These are phyloP conservation scores for Wickerhamiella nectarea DNA, from an alignment of 805 yeast species.

Conservation along the genomic window DNA sequence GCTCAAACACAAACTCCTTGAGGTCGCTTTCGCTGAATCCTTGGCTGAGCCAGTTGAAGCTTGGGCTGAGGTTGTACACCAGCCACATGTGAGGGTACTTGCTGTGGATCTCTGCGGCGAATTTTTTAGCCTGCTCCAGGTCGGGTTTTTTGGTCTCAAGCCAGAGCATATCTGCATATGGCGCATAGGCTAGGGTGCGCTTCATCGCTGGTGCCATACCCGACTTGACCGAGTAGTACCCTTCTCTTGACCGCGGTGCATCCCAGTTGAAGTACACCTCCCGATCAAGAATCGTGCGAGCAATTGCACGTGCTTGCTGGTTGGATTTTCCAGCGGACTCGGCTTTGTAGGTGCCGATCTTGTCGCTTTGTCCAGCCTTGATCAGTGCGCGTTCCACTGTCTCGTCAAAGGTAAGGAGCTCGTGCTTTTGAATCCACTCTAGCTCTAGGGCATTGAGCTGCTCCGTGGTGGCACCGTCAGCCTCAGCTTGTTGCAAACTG, in stretches of 20 bases:
- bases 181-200: slow-evolving; percentile 41
- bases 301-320: slow-evolving; percentile 21
- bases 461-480: slow-evolving; percentile 26
- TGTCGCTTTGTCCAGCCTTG: slow-evolving; percentile 22
- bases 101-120: slow-evolving; percentile 35
- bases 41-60: slow-evolving; percentile 46
- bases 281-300: slow-evolving; percentile 22
- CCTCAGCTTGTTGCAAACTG: slow-evolving; percentile 32
- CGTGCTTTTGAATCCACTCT: slow-evolving; percentile 34
- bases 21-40: slow-evolving; percentile 38
- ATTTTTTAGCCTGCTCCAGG: slow-evolving; percentile 34
- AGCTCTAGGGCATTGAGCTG: slow-evolving; percentile 31
- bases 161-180: slow-evolving; percentile 49
- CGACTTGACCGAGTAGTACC: slow-evolving; percentile 37
- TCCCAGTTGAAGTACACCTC: slow-evolving; percentile 43
- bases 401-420: slow-evolving; percentile 37
- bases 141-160: slow-evolving; percentile 49
- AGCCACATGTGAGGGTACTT: slow-evolving; percentile 40
- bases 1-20: slow-evolving; percentile 36
- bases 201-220: slow-evolving; percentile 43
- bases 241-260: slow-evolving; percentile 45
- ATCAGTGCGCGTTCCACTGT: slow-evolving; percentile 30
- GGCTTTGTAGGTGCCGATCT: slow-evolving; percentile 22
- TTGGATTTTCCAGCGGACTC: slow-evolving; percentile 24
- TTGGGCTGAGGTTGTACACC: slow-evolving; percentile 48